Conservation (phyloP, 2,329 filamentous ascomycete genomes). For the Xylariaceae sp. region DNA sequence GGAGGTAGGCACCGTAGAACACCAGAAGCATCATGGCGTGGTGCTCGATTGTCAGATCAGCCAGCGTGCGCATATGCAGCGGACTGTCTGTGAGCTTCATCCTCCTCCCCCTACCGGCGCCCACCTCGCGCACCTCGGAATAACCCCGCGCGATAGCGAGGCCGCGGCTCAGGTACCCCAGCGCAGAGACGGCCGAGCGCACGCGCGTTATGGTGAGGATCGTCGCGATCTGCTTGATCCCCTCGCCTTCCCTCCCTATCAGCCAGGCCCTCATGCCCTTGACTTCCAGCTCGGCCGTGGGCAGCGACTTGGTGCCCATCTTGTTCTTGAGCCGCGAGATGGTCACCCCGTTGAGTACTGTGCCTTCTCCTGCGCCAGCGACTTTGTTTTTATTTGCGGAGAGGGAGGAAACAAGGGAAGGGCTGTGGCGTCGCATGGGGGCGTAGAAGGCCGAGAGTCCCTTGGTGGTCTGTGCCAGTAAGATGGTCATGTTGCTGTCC, state of each 20-base stretch:
- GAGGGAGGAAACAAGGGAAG: conserved; percentile 7
- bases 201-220: conserved; percentile 54
- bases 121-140: conserved; percentile 40
- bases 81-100: conserved; percentile 37
- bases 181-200: conserved; percentile 38
- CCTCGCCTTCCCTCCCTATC: conserved; percentile 51
- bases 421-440: conserved; percentile 36
- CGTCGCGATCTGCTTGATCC: conserved; percentile 53
- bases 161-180: conserved; percentile 40
- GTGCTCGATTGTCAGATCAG: conserved; percentile 41
- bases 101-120: conserved; percentile 26
- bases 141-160: conserved; percentile 44
- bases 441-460: conserved; percentile 50
- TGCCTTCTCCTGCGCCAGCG: conserved; percentile 12
- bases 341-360: conserved; percentile 49
- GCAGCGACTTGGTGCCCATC: conserved; percentile 55
- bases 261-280: conserved; percentile 46
- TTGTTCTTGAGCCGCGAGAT: conserved; percentile 58
- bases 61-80: conserved; percentile 42
- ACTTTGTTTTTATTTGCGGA: no score
- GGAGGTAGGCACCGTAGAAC: conserved; percentile 35
- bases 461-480: conserved; percentile 47
- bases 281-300: conserved; percentile 57
- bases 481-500: conserved; percentile 51
- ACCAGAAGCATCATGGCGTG: conserved; percentile 29